These are phyloP conservation scores for Cladosporium colombiae DNA, from an alignment of 2,329 filamentous ascomycete species.

Conservation along the genomic window DNA sequence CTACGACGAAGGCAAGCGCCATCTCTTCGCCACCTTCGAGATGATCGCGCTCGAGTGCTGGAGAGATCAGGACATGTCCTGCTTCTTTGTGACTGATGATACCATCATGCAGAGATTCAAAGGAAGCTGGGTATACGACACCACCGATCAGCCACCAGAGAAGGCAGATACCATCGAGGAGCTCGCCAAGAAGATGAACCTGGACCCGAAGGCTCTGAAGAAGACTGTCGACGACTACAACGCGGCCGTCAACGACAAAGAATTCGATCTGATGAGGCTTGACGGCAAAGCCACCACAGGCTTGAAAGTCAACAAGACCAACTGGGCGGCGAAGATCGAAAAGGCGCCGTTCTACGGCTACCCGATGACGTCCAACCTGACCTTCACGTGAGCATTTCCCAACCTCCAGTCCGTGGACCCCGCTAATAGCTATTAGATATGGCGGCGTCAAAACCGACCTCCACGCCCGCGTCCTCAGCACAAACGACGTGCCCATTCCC, in stretches of 20 bases:
- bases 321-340: slow-evolving; percentile 44
- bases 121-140: slow-evolving; percentile 47
- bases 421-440: slow-evolving; percentile 33
- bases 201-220: slow-evolving; percentile 40
- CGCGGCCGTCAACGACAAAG: slow-evolving; percentile 42
- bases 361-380: slow-evolving; percentile 34
- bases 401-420: background rate
- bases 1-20: slow-evolving; percentile 94
- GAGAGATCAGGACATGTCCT: slow-evolving; percentile 45
- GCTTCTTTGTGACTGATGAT: slow-evolving; percentile 45
- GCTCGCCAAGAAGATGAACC: slow-evolving; percentile 42
- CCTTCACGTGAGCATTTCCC: slow-evolving; percentile 29
- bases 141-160: slow-evolving; percentile 45
- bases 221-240: slow-evolving; percentile 45
- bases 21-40: slow-evolving; percentile 48
- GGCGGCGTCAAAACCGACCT: slow-evolving; percentile 44
- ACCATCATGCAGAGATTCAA: slow-evolving; percentile 46
- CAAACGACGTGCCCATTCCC: slow-evolving; percentile 43
- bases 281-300: slow-evolving; percentile 44
- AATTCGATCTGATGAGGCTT: slow-evolving; percentile 45
- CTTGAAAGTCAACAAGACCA: slow-evolving; percentile 42
- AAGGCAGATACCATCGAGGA: slow-evolving; percentile 44
- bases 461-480: slow-evolving; percentile 42
- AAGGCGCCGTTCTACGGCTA: slow-evolving; percentile 44
- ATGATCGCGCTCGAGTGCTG: slow-evolving; percentile 46